Evolutionary conservation across 352 stramenopile species (phyloP), one percentile per base, ranked within the genome.

Genomic region (Phytopythium helicoides): DNA sequence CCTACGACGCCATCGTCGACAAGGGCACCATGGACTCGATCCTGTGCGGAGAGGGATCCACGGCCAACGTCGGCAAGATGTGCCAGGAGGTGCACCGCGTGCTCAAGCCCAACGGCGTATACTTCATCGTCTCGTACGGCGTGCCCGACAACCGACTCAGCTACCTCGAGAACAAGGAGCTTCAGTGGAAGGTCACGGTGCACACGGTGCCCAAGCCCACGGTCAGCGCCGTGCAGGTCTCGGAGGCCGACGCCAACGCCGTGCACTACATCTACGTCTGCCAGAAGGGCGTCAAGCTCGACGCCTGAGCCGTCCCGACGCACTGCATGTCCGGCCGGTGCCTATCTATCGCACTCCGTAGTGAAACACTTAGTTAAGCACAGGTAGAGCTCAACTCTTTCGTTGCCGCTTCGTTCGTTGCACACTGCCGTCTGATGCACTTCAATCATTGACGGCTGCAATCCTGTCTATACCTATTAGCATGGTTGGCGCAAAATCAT

Each of bases 221-320:
- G 14, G 93, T 98, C n/a, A 97, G 80, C 44, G 90, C 92, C 21
- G 87, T 95, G 47, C 89, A 96, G 28, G 86, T 97, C 45, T 87
- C 88, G n/a, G 94, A 95, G 44, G 86, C 88, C 9, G 94, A 98
- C 58, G 91, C 91, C 22, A 97, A 96, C 54, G 86, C 79, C 42
- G 94, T 98, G 51, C 95, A 98, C 66, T 98, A 98, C 86, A 86
- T 98, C 44, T 98, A 98, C 64, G 86, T 98, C 14, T 98, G 94
- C 82, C 77, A 96, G 60, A 98, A 98, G 71, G 81, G 79, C 31
- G 59, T 72, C 37, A 89, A 92, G 51, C 35, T 39, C 41, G 74
- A 82, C 28, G 46, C 46, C 18, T 52, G 31, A 52, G 3, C 18
- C 44, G 44, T 28, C 7, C 3, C 44, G 22, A 14, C 23, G 22